phyloP scores from a whole-genome alignment of 176 grass and related monocot genomes.

The Thinopyrum elongatum region DNA sequence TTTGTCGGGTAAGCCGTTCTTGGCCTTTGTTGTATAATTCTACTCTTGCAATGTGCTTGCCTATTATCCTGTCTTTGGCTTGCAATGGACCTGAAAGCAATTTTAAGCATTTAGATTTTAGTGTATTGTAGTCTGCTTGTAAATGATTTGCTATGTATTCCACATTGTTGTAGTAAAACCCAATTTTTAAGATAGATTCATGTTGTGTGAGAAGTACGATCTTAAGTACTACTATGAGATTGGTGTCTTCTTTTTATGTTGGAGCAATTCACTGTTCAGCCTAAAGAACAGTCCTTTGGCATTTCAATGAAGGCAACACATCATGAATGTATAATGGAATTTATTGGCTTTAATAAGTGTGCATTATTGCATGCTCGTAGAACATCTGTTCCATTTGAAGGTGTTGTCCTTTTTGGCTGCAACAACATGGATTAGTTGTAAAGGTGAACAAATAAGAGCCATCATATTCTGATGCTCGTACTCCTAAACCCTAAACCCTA shows the following conservation, averaged over 20 bases:
- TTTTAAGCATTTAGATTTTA: not conserved
- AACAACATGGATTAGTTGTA: too few species aligned
- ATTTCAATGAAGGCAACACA: not conserved
- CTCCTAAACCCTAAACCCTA: too few species aligned
- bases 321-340: not conserved
- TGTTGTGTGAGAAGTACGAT: not conserved
- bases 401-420: not conserved
- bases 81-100: slow-evolving; percentile 4
- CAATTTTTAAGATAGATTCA: not conserved
- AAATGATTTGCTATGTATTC: not conserved
- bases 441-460: not conserved
- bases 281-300: not conserved
- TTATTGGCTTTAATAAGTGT: not conserved
- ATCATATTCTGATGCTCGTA: not conserved
- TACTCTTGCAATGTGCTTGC: slow-evolving; percentile 6
- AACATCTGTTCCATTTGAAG: not conserved
- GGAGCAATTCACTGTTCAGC: not conserved
- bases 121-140: slow-evolving; percentile 6
- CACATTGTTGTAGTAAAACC: not conserved
- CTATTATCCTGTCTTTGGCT: not conserved
- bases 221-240: not conserved
- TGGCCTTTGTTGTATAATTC: not conserved
- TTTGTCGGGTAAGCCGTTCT: slow-evolving; percentile 59
- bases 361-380: not conserved
- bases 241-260: not conserved